Evolutionary conservation across 1,139 yeast species (phyloP), one percentile per base, ranked within the genome.

Genomic region (Wickerhamiella pararugosa): DNA sequence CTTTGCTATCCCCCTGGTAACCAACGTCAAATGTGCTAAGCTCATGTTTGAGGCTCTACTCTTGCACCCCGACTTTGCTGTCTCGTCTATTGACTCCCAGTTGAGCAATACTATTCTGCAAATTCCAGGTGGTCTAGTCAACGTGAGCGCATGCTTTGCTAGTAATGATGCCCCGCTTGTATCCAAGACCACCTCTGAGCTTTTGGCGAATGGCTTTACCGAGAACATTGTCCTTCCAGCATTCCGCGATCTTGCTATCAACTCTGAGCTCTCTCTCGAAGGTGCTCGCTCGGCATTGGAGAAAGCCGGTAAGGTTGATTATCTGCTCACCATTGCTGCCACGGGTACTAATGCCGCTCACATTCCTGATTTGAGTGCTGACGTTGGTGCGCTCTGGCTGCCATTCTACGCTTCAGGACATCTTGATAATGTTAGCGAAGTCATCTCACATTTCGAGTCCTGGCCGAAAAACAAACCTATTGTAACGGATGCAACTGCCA

Each of bases 11-110:
- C 99, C 99, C 42, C 73, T 92, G 63, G 95, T 92, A 42, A 90
- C 99, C 52, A 92, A 92, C 60, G 98, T 90, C 53, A 92, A 92
- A 68, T 79, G 90, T 69, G 99, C 99, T 50, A 92, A 92, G 67
- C 71, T 92, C 53, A 72, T 92, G 64, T 79, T 90, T 53, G 97
- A 90, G 66, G 98, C 98, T 11, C 66, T 92, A 54, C 73, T 94
- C 25, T 72, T 94, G 67, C 60, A 66, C 46, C 49, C 49, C 5
- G 66, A 70, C 54, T 67, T 86, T 55, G 83, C 79, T 29, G 86
- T 83, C 42, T 61, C 81, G 42, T 74, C 75, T 56, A 70, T 77
- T 58, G 98, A 90, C 67, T 79, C 94, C 35, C 97, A 90, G 67
- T 76, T 95, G 36, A 81, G 94, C 39, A 94, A 86, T 64, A 73